Conservation (phyloP, 2,329 filamentous ascomycete species). For the Venturiaceae sp. region DNA sequence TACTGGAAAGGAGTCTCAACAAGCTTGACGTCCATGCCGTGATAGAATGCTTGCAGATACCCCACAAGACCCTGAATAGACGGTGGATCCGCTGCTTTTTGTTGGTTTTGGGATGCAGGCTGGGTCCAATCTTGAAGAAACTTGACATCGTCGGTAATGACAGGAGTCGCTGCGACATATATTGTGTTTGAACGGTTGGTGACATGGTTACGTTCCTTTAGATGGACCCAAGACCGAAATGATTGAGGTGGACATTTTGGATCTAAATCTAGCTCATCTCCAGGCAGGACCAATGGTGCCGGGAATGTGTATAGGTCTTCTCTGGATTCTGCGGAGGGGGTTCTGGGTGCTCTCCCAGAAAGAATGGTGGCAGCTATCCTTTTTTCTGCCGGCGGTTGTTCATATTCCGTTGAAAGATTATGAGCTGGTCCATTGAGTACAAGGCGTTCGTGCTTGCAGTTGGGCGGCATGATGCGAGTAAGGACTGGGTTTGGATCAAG, state of each 20-base stretch:
- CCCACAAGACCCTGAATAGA: slow-evolving; percentile 23
- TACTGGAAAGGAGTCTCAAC: slow-evolving; percentile 34
- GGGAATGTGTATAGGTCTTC: slow-evolving; percentile 35
- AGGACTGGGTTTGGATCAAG: too few species aligned
- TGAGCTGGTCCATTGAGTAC: too few species aligned
- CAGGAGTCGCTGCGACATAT: slow-evolving; percentile 43
- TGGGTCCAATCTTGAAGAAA: slow-evolving; percentile 35
- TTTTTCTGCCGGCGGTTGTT: neutral
- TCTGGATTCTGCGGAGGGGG: neutral
- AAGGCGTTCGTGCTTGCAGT: too few species aligned
- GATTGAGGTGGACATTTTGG: slow-evolving; percentile 43
- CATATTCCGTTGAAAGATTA: too few species aligned
- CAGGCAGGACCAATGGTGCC: slow-evolving; percentile 48
- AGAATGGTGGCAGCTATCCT: neutral
- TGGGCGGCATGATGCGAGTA: too few species aligned
- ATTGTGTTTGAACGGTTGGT: slow-evolving; percentile 37
- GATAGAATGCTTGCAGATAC: slow-evolving; percentile 43
- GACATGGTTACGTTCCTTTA: slow-evolving; percentile 39
- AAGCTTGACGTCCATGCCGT: slow-evolving; percentile 40
- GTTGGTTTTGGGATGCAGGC: slow-evolving; percentile 12
- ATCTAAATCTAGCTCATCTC: slow-evolving; percentile 47
- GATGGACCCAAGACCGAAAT: slow-evolving; percentile 39
- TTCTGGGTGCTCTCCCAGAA: neutral
- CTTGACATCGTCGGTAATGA: slow-evolving; percentile 23
- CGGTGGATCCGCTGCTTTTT: slow-evolving; percentile 11